phyloP scores from a whole-genome alignment of 2,329 filamentous ascomycete genomes.

The Venturia carpophila region DNA sequence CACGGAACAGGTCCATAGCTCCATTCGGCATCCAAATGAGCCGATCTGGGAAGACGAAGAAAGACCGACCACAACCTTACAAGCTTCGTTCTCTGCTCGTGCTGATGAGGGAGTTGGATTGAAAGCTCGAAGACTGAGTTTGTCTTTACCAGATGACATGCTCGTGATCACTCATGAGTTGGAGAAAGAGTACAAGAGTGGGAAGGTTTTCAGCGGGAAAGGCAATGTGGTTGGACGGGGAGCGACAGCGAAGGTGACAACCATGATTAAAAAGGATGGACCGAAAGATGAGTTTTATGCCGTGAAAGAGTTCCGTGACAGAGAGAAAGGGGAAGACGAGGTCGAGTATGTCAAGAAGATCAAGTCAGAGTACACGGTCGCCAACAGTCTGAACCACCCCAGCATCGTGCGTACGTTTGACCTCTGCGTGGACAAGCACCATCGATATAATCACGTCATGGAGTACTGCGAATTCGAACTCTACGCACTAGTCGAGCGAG shows the following conservation, averaged over 20 bases:
- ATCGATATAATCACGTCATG: conserved; percentile 87
- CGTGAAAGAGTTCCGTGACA: conserved; percentile 79
- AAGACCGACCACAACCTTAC: background rate
- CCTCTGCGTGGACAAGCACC: conserved; percentile 60
- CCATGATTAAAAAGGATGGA: conserved; percentile 66
- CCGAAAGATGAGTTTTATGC: conserved; percentile 60
- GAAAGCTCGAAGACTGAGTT: conserved; percentile 70
- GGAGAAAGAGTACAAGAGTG: conserved; percentile 58
- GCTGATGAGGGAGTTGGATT: conserved; percentile 65
- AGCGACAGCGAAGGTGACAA: conserved; percentile 70
- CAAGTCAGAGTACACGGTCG: conserved; percentile 83
- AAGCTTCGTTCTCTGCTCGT: conserved; percentile 39
- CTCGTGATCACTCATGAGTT: conserved; percentile 63
- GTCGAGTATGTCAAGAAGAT: conserved; percentile 81
- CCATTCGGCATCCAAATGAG: conserved; percentile 12
- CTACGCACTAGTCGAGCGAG: conserved; percentile 60
- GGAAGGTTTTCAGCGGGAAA: conserved; percentile 60
- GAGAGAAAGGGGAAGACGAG: conserved; percentile 59
- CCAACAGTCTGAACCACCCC: conserved; percentile 75
- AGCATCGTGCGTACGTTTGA: conserved; percentile 78
- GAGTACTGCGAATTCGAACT: conserved; percentile 82
- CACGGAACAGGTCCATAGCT: conserved; percentile 28
- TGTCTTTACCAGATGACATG: conserved; percentile 67
- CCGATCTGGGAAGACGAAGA: conserved; percentile 13
- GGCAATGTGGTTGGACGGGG: conserved; percentile 74